These are phyloP conservation scores for Rhizoclosmatium sp. DNA, from an alignment of 192 early-diverging fungal species.

Conservation along the genomic window DNA sequence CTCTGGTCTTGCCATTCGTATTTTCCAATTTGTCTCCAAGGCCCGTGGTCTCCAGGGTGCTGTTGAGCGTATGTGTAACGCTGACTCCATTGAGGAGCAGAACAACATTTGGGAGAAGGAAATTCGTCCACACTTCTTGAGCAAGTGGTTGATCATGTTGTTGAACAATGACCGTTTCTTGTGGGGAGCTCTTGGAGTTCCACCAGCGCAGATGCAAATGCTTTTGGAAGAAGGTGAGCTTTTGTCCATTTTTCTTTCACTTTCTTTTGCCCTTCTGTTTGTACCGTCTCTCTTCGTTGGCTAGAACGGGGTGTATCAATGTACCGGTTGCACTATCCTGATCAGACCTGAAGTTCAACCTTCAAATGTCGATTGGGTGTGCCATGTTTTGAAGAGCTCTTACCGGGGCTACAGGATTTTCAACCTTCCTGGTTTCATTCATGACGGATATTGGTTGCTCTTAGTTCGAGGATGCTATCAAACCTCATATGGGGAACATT, in stretches of 20 bases:
- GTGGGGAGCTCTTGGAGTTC: constrained; percentile 87
- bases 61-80: constrained; percentile 63
- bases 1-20: constrained; percentile 77
- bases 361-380: constrained; percentile 34
- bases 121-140: constrained; percentile 71
- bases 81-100: constrained; percentile 68
- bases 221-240: constrained; percentile 70
- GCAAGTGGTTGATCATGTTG: constrained; percentile 66
- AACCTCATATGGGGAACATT: constrained; percentile 22
- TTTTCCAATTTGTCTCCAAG: constrained; percentile 68
- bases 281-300: neutral
- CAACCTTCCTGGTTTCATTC: constrained; percentile 38
- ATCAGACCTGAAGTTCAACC: constrained; percentile 15
- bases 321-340: constrained; percentile 20
- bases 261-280: neutral
- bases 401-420: constrained; percentile 25
- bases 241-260: constrained; percentile 8
- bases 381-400: constrained; percentile 25
- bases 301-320: neutral
- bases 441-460: constrained; percentile 13
- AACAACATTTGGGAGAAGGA: constrained; percentile 68
- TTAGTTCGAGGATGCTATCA: neutral
- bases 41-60: constrained; percentile 63
- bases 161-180: constrained; percentile 82
- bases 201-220: constrained; percentile 87